Percentiles rank a stretch among this genome's conserved stretches.
phyloP scores from a whole-genome alignment of 2,329 filamentous ascomycete genomes.

The Didymella arachidicola region DNA sequence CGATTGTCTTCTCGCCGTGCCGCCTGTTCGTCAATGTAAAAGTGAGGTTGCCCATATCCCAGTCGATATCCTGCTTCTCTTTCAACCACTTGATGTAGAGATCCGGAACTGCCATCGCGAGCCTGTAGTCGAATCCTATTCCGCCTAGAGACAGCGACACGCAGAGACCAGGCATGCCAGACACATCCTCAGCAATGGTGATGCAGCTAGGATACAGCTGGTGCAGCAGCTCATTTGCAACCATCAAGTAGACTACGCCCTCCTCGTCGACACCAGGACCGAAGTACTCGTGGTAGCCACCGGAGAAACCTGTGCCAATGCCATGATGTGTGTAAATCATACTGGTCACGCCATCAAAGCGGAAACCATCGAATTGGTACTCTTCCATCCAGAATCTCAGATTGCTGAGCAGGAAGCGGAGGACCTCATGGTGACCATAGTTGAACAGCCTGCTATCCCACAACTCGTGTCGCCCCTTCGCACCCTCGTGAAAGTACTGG shows the following conservation, averaged over 20 bases:
- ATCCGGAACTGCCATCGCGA: conserved; percentile 97
- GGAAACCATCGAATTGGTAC: conserved; percentile 94
- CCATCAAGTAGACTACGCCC: conserved; percentile 91
- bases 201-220: conserved; percentile 85
- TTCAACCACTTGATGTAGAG: conserved; percentile 99
- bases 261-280: conserved; percentile 89
- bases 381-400: conserved; percentile 99
- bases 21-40: conserved; percentile 91
- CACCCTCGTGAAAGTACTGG: conserved; percentile 91
- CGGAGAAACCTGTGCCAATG: conserved; percentile 96
- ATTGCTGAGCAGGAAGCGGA: conserved; percentile 96
- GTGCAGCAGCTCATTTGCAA: conserved; percentile 96
- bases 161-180: conserved; percentile 97
- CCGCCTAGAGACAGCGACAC: conserved; percentile 84
- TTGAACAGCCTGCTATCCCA: conserved; percentile 99
- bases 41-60: conserved; percentile 86
- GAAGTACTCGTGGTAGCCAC: conserved; percentile 98
- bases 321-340: conserved; percentile 98
- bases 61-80: conserved; percentile 87
- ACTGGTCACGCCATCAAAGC: conserved; percentile 97
- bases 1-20: conserved; percentile 97
- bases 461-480: conserved; percentile 84
- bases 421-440: conserved; percentile 91
- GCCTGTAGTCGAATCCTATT: conserved; percentile 94
- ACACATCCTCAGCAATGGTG: conserved; percentile 96